Percentiles rank a stretch among this genome's conserved stretches.
Conservation (phyloP, 2,329 filamentous ascomycete genomes). For the Lojkania enalia region DNA sequence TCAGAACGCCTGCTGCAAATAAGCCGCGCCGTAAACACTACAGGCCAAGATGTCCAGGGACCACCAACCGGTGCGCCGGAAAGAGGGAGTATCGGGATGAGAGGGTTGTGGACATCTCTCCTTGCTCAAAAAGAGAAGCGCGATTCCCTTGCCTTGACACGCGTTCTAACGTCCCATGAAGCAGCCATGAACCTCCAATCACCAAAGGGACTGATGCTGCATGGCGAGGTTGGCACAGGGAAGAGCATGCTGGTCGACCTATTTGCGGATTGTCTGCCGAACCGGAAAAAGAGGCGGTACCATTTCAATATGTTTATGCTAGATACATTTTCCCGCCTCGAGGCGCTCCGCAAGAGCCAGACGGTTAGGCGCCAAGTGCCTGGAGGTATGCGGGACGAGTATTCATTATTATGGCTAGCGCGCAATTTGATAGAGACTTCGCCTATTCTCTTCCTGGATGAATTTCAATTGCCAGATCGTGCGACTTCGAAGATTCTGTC, state of each 20-base stretch:
- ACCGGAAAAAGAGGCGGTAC: slow-evolving; percentile 71
- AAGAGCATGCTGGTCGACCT: slow-evolving; percentile 86
- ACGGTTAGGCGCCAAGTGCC: slow-evolving; percentile 8
- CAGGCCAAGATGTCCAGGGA: slow-evolving; percentile 25
- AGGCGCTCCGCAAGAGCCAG: slow-evolving; percentile 59
- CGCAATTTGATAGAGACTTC: slow-evolving; percentile 74
- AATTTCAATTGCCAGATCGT: slow-evolving; percentile 81
- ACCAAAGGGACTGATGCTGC: slow-evolving; percentile 74
- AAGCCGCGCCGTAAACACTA: slow-evolving; percentile 49
- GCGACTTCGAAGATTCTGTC: slow-evolving; percentile 78
- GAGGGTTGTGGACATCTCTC: slow-evolving; percentile 59
- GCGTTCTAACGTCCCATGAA: slow-evolving; percentile 70
- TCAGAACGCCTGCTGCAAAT: slow-evolving; percentile 66
- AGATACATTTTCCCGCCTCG: slow-evolving; percentile 72
- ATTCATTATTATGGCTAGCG: slow-evolving; percentile 73
- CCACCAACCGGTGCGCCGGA: slow-evolving; percentile 41
- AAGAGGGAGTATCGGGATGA: slow-evolving; percentile 23
- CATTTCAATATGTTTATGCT: slow-evolving; percentile 90
- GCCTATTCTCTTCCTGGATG: slow-evolving; percentile 78
- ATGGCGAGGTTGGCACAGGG: slow-evolving; percentile 80
- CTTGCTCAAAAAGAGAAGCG: slow-evolving; percentile 58
- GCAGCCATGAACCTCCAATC: slow-evolving; percentile 72
- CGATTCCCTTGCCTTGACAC: slow-evolving; percentile 64
- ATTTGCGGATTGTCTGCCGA: slow-evolving; percentile 77
- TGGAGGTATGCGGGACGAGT: slow-evolving; percentile 54